Conservation (phyloP, 2,329 filamentous ascomycete genomes). For the Colletotrichum salicis region DNA sequence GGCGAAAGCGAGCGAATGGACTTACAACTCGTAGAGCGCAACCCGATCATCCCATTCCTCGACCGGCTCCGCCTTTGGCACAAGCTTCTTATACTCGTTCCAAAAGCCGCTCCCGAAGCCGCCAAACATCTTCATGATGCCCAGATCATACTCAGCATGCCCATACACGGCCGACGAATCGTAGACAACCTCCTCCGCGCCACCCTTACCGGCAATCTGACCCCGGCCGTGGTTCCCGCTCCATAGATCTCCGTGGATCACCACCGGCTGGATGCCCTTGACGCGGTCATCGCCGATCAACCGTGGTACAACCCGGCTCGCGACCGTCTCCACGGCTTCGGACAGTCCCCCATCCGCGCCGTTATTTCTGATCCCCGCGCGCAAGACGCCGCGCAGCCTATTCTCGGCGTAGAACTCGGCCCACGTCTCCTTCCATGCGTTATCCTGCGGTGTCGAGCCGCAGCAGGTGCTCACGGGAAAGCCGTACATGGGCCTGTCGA, state of each 20-base stretch:
- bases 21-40: slow-evolving; percentile 82
- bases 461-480: slow-evolving; percentile 90
- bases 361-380: slow-evolving; percentile 67
- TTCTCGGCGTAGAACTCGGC: slow-evolving; percentile 86
- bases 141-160: slow-evolving; percentile 89
- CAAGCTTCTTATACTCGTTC: slow-evolving; percentile 78
- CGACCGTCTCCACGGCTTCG: slow-evolving; percentile 72
- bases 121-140: slow-evolving; percentile 97
- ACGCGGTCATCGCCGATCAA: slow-evolving; percentile 77
- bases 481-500: slow-evolving; percentile 75
- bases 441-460: slow-evolving; percentile 85
- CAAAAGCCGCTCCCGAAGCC: slow-evolving; percentile 80
- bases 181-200: slow-evolving; percentile 79
- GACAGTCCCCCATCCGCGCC: slow-evolving; percentile 72
- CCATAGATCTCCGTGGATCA: slow-evolving; percentile 95
- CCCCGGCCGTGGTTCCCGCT: slow-evolving; percentile 82
- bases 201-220: slow-evolving; percentile 62
- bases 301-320: slow-evolving; percentile 74
- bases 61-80: slow-evolving; percentile 82
- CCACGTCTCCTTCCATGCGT: slow-evolving; percentile 79
- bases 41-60: slow-evolving; percentile 89
- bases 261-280: slow-evolving; percentile 75
- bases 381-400: slow-evolving; percentile 74
- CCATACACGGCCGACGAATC: slow-evolving; percentile 86
- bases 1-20: slow-evolving; percentile 39